Conservation (phyloP, 2,329 filamentous ascomycete genomes). For the Diplocarpon rosae region DNA sequence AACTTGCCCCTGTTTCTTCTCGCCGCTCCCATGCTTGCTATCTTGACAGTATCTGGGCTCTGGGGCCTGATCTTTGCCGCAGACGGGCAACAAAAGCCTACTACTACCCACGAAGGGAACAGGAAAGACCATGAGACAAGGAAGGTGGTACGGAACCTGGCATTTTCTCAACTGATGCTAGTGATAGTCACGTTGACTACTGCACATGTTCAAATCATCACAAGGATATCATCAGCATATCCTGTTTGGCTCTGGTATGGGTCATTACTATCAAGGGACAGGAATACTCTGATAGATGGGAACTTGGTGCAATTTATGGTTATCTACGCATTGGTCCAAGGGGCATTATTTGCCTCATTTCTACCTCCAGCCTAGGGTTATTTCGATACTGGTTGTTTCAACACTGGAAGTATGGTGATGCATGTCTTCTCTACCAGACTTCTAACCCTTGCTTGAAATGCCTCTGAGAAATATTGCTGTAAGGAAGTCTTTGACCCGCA, state of each 20-base stretch:
- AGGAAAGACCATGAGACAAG: not conserved
- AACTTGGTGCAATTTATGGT: slow-evolving; percentile 47
- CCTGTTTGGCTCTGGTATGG: slow-evolving; percentile 83
- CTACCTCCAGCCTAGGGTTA: slow-evolving; percentile 67
- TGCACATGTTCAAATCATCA: slow-evolving; percentile 93
- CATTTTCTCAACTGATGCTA: slow-evolving; percentile 61
- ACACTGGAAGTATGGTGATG: too few relatives aligned
- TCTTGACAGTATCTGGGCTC: slow-evolving; percentile 53
- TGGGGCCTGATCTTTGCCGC: slow-evolving; percentile 29
- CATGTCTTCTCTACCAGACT: too few relatives aligned
- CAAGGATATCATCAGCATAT: slow-evolving; percentile 76
- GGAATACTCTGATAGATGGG: slow-evolving; percentile 3
- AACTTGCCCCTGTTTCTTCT: slow-evolving; percentile 85
- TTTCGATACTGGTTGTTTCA: not conserved
- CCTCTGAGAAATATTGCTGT: too few relatives aligned
- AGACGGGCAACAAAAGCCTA: not conserved
- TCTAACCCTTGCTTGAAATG: too few relatives aligned
- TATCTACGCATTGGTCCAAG: slow-evolving; percentile 76
- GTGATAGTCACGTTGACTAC: slow-evolving; percentile 60
- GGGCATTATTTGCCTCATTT: slow-evolving; percentile 76
- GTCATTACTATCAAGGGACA: slow-evolving; percentile 31
- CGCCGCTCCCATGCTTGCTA: slow-evolving; percentile 62
- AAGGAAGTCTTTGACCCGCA: too few relatives aligned
- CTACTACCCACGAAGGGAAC: not conserved
- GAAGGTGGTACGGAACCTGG: slow-evolving; percentile 37